phyloP scores from a whole-genome alignment of 345 rosid genomes.

The Physaria fendleri region DNA sequence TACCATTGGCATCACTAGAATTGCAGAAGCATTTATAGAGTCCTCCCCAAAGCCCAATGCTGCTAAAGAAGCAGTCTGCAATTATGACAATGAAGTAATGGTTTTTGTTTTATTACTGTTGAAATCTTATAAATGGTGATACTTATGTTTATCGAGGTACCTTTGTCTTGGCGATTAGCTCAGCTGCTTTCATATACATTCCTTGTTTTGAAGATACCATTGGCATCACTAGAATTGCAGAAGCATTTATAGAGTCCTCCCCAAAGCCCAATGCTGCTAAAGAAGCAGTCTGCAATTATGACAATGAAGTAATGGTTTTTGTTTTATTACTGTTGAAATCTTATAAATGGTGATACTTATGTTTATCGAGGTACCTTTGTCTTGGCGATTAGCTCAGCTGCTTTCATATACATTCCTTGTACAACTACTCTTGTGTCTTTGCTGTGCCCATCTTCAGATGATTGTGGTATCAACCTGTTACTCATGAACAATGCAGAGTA shows the following conservation, averaged over 20 bases:
- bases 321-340: no score
- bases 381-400: slow-evolving; percentile 47
- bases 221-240: slow-evolving; percentile 93
- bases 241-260: slow-evolving; percentile 88
- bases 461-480: slow-evolving; percentile 46
- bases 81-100: no score
- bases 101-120: no score
- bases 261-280: slow-evolving; percentile 65
- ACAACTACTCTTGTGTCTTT: slow-evolving; percentile 54
- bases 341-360: no score
- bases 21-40: slow-evolving; percentile 85
- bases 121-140: no score
- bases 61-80: slow-evolving; percentile 66
- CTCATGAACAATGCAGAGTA: neutral
- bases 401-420: slow-evolving; percentile 53
- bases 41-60: slow-evolving; percentile 81
- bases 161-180: slow-evolving; percentile 68
- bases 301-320: no score
- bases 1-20: slow-evolving; percentile 96
- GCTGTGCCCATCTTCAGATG: slow-evolving; percentile 51
- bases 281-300: slow-evolving; percentile 73
- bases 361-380: slow-evolving; percentile 94
- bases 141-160: no score
- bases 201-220: slow-evolving; percentile 96
- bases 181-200: slow-evolving; percentile 43